A percentile compares a stretch with the other conserved stretches of the same genome.
These are phyloP conservation scores for Emergomyces orientalis DNA, from an alignment of 2,329 filamentous ascomycete species.

Conservation along the genomic window DNA sequence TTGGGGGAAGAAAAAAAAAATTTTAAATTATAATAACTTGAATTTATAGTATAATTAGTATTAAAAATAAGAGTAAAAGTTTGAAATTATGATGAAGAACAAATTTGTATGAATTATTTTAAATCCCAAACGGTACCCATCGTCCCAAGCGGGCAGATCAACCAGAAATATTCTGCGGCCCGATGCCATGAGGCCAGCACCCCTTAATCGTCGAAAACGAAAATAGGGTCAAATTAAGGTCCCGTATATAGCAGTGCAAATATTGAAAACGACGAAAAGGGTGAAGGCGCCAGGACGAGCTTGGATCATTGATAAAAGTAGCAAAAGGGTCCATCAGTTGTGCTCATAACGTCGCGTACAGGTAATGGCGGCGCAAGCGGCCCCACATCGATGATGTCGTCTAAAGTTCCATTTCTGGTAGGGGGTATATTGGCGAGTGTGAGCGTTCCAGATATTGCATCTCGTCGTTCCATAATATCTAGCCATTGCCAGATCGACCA, in stretches of 20 bases:
- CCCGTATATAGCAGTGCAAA: neutral
- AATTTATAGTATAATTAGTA: too few relatives aligned
- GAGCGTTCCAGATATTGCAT: constrained; percentile 10
- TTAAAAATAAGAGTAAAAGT: neutral
- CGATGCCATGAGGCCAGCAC: neutral
- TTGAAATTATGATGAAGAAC: neutral
- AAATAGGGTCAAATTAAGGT: neutral
- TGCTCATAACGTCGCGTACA: constrained; percentile 18
- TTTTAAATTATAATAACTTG: neutral
- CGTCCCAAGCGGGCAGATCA: too few relatives aligned
- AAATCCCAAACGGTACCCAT: neutral
- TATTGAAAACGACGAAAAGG: neutral
- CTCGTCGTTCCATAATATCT: constrained; percentile 10
- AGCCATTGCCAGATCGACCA: constrained; percentile 21
- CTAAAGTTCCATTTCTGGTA: constrained; percentile 20
- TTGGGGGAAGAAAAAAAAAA: too few relatives aligned
- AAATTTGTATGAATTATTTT: neutral
- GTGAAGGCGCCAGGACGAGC: neutral
- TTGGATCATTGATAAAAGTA: constrained; percentile 19
- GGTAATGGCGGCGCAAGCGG: constrained; percentile 13
- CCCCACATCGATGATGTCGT: constrained; percentile 20
- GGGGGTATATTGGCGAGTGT: constrained; percentile 16
- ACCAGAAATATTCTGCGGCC: neutral
- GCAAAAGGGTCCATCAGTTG: constrained; percentile 20
- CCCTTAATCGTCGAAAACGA: neutral